A percentile compares a stretch with the other conserved stretches of the same genome.
These are phyloP conservation scores for Candida broadrunensis DNA, from an alignment of 805 yeast genomes.

Conservation along the genomic window DNA sequence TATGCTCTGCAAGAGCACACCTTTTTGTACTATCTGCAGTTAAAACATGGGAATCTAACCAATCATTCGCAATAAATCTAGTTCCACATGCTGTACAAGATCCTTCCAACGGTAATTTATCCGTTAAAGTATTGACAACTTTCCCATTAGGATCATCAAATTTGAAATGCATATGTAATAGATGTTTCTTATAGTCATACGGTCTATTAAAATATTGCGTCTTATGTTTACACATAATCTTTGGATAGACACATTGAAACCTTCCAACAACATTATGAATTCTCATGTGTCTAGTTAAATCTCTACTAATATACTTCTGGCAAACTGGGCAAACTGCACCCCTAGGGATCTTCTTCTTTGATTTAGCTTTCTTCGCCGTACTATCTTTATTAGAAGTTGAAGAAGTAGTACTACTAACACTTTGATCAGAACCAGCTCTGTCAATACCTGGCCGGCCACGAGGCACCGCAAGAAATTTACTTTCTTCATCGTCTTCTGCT, in stretches of 20 bases:
- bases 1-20: conserved; percentile 19
- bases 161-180: conserved; percentile 39
- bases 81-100: conserved; percentile 47
- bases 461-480: conserved; percentile 3
- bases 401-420: conserved; percentile 13
- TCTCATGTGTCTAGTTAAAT: conserved; percentile 40
- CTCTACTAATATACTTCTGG: conserved; percentile 39
- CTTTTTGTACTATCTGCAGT: conserved; percentile 17
- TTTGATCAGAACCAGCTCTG: conserved; percentile 12
- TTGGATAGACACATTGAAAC: conserved; percentile 42
- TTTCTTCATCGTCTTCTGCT: not conserved
- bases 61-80: conserved; percentile 46
- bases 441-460: conserved; percentile 9
- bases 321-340: conserved; percentile 39
- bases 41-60: conserved; percentile 56
- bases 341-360: conserved; percentile 18
- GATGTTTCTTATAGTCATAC: conserved; percentile 44
- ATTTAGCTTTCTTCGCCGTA: not conserved
- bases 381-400: not conserved
- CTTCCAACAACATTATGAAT: conserved; percentile 43
- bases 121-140: conserved; percentile 37
- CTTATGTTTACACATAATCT: conserved; percentile 36
- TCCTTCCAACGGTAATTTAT: conserved; percentile 37
- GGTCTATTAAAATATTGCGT: conserved; percentile 44
- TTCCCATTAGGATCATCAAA: conserved; percentile 42